These are phyloP conservation scores for Pseudonitzschia multiseries DNA, from an alignment of 108 stramenopile species.

Conservation along the genomic window DNA sequence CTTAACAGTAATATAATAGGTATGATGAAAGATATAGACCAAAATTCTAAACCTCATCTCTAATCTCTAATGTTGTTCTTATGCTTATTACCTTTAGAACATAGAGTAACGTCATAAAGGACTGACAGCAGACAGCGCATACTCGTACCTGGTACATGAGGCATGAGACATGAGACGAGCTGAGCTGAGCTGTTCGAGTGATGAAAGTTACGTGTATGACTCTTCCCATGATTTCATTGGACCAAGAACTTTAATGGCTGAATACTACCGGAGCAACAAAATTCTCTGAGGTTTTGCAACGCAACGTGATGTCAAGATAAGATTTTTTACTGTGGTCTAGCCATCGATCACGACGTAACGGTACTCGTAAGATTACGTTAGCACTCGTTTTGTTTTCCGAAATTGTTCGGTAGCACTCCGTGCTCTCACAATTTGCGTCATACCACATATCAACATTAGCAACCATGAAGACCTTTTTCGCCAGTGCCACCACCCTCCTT, in stretches of 20 bases:
- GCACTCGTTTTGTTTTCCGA: not conserved
- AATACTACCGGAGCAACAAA: not conserved
- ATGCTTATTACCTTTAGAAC: not conserved
- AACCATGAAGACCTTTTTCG: constrained; percentile 44
- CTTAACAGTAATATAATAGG: not conserved
- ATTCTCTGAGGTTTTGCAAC: not conserved
- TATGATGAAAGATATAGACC: not conserved
- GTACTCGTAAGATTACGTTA: no score
- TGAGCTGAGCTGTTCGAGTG: constrained; percentile 2
- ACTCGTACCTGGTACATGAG: no score
- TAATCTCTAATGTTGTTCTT: not conserved
- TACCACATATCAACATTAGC: not conserved
- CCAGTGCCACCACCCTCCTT: constrained; percentile 24
- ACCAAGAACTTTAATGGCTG: not conserved
- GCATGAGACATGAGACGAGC: not conserved
- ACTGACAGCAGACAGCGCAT: not conserved
- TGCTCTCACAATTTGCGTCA: no score
- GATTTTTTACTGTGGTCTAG: no score
- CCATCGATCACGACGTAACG: no score
- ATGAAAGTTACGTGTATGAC: not conserved
- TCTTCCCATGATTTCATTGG: not conserved
- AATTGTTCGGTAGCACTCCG: not conserved
- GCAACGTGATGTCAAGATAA: no score
- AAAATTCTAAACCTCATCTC: not conserved
- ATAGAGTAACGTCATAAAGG: constrained; percentile 1